Evolutionary conservation across 2,329 filamentous ascomycete species (phyloP), one percentile per base, ranked within the genome.

Genomic region (Aureobasidium sp.): DNA sequence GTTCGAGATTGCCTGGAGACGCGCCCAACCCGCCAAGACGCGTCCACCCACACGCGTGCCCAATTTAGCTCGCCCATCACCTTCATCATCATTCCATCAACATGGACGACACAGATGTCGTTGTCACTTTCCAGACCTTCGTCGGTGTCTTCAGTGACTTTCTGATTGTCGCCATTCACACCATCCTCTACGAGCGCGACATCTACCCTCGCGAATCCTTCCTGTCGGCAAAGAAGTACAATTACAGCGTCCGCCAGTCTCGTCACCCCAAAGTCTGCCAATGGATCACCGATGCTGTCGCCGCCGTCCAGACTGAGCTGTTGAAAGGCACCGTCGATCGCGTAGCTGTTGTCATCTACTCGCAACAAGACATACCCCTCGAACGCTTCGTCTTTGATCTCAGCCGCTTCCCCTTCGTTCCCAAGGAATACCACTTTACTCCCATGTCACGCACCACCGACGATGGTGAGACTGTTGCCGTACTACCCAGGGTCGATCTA

Each of bases 241-340:
- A 93, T 76, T 86, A 91, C 63, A 83, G 90, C 34, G 88, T 95
- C 50, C 87, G 89, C 69, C 91, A 96, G 73, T 93, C 86, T 64
- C 88, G 91, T 63, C 91, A 96, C 74, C 90, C 92, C 0, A 84
- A 84, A 68, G 88, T 96, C 66, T 95, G 90, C 80, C 79, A 85
- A 69, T 97, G 92, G 89, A 86, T 96, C 74, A 84, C 82, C 71
- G 89, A 94, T 72, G 90, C 91, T 67, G 84, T 94, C 46, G 78
- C 85, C 65, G 88, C 90, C 39, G 83, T 91, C 26, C 80, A 84
- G 64, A 79, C 78, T 3, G 88, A 95, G 76, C 80, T 96, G 39
- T 80, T 88, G 52, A 82, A 74, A 72, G 79, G 81, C 66, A 78
- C 76, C 61, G 81, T 85, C 39, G 77, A 80, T 34, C 76, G 77